Base-by-base conservation (phyloP, 495 filamentous ascomycete genomes). In the Penicillium bialowiezense region DNA sequence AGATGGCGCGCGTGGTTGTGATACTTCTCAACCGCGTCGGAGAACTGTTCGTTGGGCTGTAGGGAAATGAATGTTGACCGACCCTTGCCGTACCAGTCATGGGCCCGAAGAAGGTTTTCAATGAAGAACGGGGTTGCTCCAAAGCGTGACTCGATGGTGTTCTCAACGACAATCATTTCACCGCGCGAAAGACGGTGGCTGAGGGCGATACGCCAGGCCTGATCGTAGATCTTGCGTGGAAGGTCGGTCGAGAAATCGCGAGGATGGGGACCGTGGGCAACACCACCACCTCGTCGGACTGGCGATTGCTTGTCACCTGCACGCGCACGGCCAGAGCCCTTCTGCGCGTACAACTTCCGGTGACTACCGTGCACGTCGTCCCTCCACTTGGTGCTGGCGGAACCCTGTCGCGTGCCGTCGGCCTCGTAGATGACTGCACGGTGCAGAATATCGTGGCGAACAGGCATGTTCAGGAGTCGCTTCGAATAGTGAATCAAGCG, bases 141-240 rank as follows among this genome's bases (percentile, higher is more conserved):
- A 28, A 70, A 56, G 9, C 73, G 69, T 12, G 95, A 71, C 32
- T 88, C 82, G 54, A 88, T 76, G 26, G 77, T 73, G 54, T 87
- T 84, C 51, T 90, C 84, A 54, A 93, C 80, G 38, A 97, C 80
- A 39, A 97, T 73, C 65, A 99, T 70, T 73, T 97, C 87, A 14
- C 89, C 91, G 48, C 86, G 84, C 48, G 80, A 72, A 70, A 91
- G 97, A 35, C 95, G 82, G 70, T 95, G 96, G 55, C 87, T 91
- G 46, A 99, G 77, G 1, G 95, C 95, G 28, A 87, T 97, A 61
- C 95, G 83, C 90, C 90, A 97, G 9, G 95, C 95, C 59, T 95
- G 70, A 65, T 97, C 91, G 70, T 99, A 99, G 39, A 96, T 84
- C 77, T 97, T 96, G 55, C 77, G 77, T 41, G 86, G 91, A 49